Evolutionary conservation across 1,284 basidiomycete species (phyloP), one percentile per base, ranked within the genome.

Genomic region (Cystobasidiaceae sp.): DNA sequence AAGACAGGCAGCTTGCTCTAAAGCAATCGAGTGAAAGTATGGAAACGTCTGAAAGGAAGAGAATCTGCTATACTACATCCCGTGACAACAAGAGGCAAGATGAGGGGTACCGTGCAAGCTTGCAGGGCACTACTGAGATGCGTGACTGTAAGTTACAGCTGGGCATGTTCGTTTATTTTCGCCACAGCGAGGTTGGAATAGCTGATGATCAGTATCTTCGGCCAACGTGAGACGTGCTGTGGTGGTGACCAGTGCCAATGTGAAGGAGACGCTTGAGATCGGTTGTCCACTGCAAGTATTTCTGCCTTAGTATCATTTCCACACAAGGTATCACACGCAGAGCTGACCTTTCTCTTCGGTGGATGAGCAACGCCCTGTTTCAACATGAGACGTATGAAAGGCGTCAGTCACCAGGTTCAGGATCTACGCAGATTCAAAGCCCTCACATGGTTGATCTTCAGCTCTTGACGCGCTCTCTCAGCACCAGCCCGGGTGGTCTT

Each of bases 321-420:
- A n/a, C n/a, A n/a, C n/a, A n/a, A n/a, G n/a, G n/a, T n/a, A n/a
- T n/a, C n/a, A n/a, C n/a, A n/a, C n/a, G n/a, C n/a, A n/a, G n/a
- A n/a, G n/a, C n/a, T n/a, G n/a, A n/a, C n/a, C n/a, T 37, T 56
- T 41, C 54, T 30, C 54, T 56, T 56, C n/a, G 54, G 54, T 28
- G 54, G 39, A 43, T 56, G 6, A 27, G 19, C 23, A 9, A 56
- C 25, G 15, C 41, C 39, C 54, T 56, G 39, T 44, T 27, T n/a
- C 50, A 32, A 39, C 2, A 19, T 15, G 23, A 37, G n/a, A 23
- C 8, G 50, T 27, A 25, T 13, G 43, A 45, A 45, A 8, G 25
- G 25, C 8, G 43, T 7, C n/a, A 8, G 8, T 8, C 11, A 25
- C 30, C 25, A 23, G 30, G 25, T 48, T 27, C 23, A 7, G 25